Base-by-base conservation (phyloP, 768 basidiomycete species). In the Pulveroboletus sp. region DNA sequence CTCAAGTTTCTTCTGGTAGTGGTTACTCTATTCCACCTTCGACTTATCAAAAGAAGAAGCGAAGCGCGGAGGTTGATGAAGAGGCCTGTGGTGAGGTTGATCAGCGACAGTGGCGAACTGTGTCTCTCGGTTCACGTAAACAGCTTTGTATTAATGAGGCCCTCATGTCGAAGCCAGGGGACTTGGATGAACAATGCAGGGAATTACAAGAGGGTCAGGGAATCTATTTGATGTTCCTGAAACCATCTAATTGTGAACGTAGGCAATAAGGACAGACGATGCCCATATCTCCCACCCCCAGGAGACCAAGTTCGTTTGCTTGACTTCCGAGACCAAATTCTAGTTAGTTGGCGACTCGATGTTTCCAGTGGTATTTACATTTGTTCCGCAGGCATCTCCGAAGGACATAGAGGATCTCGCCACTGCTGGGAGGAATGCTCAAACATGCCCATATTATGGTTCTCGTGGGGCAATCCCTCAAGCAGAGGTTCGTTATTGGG, bases 401-500 rank as follows among this genome's bases (percentile, higher is more conserved):
- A 91, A 90, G 63, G 95, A 97, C 55, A 97, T 99, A 5, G 95
- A 98, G 64, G 94, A 97, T 56, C 78, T 98, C 14, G 89, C 90
- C 7, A 66, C 65, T 8, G 70, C 83, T 2, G 97, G 97, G 2
- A 77, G 80, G 43, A 72, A 81, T 41, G 68, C 79, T 1, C 73
- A 83, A 39, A 84, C 81, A 9, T 99, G 95, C 64, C 91, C 95
- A 0, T 99, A 98, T 69, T 99, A 97, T 65, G 92, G 88, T 4
- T 87, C 92, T 8, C 74, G 97, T 36, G 73, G 79, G 45, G 93
- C 94, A 13, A 92, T 97, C 45, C 82, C 86, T 32, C 90, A 92
- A 63, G 92, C 95, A 27, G 88, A 98, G 76, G 91, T 92, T 52
- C 36, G 75, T 47, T 29, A 16, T 24, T 20, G 3, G 8, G n/a